These are phyloP conservation scores for Cytospora piceae DNA, from an alignment of 2,329 filamentous ascomycete genomes.

Conservation along the genomic window DNA sequence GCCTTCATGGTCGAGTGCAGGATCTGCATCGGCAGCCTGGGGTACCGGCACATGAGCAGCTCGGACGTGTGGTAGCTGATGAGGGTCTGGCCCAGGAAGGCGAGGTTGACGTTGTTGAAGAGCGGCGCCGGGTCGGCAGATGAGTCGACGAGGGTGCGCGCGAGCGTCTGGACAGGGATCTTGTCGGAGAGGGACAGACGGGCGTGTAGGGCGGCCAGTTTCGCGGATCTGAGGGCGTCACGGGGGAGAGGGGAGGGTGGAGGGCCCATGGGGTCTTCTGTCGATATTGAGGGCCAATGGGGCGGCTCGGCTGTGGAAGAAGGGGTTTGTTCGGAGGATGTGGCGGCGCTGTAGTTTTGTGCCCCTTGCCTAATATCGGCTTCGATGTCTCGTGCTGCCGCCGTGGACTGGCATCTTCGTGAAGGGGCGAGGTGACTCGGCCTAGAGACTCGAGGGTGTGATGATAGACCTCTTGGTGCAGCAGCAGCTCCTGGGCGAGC, in stretches of 20 bases:
- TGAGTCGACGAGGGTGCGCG: slow-evolving; percentile 80
- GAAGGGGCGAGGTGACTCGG: slow-evolving; percentile 32
- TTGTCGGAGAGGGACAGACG: slow-evolving; percentile 80
- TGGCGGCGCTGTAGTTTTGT: slow-evolving; percentile 15
- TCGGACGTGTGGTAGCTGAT: slow-evolving; percentile 89
- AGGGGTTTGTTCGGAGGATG: slow-evolving; percentile 32
- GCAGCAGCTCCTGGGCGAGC: slow-evolving; percentile 46
- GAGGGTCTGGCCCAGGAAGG: slow-evolving; percentile 79
- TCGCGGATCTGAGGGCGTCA: slow-evolving; percentile 73
- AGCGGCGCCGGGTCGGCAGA: slow-evolving; percentile 78
- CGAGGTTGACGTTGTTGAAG: slow-evolving; percentile 89
- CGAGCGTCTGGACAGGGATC: slow-evolving; percentile 84
- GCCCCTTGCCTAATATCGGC: slow-evolving; percentile 25
- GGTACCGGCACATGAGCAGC: slow-evolving; percentile 85
- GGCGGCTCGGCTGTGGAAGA: slow-evolving; percentile 37
- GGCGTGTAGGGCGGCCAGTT: slow-evolving; percentile 90
- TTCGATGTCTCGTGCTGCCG: slow-evolving; percentile 27
- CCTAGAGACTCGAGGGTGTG: slow-evolving; percentile 26
- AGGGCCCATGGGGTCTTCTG: slow-evolving; percentile 15
- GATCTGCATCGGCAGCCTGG: slow-evolving; percentile 86
- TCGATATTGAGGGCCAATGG: slow-evolving; percentile 42
- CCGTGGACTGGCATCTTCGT: slow-evolving; percentile 40
- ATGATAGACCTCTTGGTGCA: slow-evolving; percentile 36
- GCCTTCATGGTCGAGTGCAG: slow-evolving; percentile 84
- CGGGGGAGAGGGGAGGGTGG: slow-evolving; percentile 71